Evolutionary conservation across 2,329 filamentous ascomycete genomes (phyloP).

Genomic region (Spiromastix sp.): DNA sequence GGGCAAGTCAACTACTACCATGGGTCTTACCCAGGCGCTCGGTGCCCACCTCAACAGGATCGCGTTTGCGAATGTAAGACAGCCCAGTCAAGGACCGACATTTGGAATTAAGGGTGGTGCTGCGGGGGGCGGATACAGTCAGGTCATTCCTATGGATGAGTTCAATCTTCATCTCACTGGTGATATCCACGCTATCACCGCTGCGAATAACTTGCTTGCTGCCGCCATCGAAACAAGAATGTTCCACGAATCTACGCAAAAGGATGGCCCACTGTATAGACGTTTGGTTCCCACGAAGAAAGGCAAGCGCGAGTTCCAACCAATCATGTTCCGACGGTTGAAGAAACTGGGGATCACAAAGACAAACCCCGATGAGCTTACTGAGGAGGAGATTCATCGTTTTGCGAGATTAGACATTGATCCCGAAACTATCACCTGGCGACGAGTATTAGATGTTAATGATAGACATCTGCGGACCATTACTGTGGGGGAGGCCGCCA

Average conservation of each 20-base stretch:
- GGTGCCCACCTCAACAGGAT: slow-evolving; percentile 79
- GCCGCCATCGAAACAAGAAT: slow-evolving; percentile 96
- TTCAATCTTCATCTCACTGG: slow-evolving; percentile 97
- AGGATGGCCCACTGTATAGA: slow-evolving; percentile 76
- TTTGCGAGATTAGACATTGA: slow-evolving; percentile 97
- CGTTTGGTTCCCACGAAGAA: slow-evolving; percentile 84
- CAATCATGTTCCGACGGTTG: slow-evolving; percentile 83
- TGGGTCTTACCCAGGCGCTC: slow-evolving; percentile 87
- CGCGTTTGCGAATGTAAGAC: slow-evolving; percentile 91
- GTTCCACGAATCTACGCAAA: slow-evolving; percentile 95
- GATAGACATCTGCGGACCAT: slow-evolving; percentile 86
- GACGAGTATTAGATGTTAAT: slow-evolving; percentile 91
- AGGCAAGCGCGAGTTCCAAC: slow-evolving; percentile 74
- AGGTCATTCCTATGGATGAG: slow-evolving; percentile 99
- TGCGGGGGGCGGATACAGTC: slow-evolving; percentile 93
- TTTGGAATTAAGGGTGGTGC: slow-evolving; percentile 99
- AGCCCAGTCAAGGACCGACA: slow-evolving; percentile 93
- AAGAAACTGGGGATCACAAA: slow-evolving; percentile 96
- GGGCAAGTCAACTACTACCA: slow-evolving; percentile 95
- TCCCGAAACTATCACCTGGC: slow-evolving; percentile 94
- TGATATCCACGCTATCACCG: slow-evolving; percentile 94
- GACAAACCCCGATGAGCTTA: slow-evolving; percentile 84
- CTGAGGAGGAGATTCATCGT: slow-evolving; percentile 72
- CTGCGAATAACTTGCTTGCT: slow-evolving; percentile 92
- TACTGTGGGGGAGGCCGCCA: slow-evolving; percentile 77